Percentiles rank a stretch among this genome's conserved stretches.
phyloP scores from a whole-genome alignment of 306 rosid genomes.

The Prunus padus region DNA sequence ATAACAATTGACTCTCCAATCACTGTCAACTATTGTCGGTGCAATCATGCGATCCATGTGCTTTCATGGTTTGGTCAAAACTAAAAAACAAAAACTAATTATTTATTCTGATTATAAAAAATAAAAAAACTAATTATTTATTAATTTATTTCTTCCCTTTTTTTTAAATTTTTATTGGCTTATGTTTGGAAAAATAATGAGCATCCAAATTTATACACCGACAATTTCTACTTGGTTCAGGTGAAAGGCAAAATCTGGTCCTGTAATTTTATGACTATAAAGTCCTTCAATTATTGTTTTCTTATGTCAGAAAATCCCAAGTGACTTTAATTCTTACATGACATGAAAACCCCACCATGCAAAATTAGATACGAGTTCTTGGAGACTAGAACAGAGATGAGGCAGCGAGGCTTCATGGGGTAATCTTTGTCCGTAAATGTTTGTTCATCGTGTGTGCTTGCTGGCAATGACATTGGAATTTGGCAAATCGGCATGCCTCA shows the following conservation, averaged over 20 bases:
- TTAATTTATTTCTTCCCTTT: neutral
- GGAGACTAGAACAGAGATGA: neutral
- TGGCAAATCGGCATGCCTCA: neutral
- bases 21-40: slow-evolving; percentile 14
- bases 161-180: neutral
- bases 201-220: neutral
- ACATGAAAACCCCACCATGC: slow-evolving; percentile 7
- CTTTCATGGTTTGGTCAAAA: slow-evolving; percentile 11
- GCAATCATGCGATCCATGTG: slow-evolving; percentile 9
- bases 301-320: too few species aligned
- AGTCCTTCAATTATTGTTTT: neutral
- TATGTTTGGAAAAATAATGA: neutral
- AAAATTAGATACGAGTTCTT: neutral
- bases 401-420: neutral
- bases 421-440: neutral
- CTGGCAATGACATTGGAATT: neutral
- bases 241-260: neutral
- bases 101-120: too few species aligned
- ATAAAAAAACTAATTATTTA: neutral
- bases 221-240: neutral
- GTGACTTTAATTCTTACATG: neutral
- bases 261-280: neutral
- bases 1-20: slow-evolving; percentile 3
- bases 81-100: too few species aligned
- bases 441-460: neutral